Conservation (phyloP, 2,329 filamentous ascomycete genomes). For the Fragosphaeria purpurea region DNA sequence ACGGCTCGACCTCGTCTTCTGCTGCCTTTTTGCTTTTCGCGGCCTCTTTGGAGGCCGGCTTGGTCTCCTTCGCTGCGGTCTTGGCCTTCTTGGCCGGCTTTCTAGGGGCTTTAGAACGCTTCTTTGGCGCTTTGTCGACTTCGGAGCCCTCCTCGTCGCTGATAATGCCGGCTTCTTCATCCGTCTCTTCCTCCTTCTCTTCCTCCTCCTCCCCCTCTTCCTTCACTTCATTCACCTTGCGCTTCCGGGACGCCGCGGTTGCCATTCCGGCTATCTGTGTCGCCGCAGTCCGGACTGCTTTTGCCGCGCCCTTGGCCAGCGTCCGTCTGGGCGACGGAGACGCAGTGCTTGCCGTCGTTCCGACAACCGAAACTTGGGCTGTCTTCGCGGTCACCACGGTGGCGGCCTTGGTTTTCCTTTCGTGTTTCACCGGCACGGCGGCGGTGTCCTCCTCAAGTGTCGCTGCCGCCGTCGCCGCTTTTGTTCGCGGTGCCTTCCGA, state of each 20-base stretch:
- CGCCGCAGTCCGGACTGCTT: neutral
- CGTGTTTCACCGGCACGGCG: neutral
- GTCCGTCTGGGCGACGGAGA: too few species aligned
- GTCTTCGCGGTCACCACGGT: neutral
- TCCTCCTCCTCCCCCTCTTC: too few species aligned
- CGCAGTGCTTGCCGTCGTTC: too few species aligned
- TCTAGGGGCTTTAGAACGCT: neutral
- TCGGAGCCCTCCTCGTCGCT: conserved; percentile 23
- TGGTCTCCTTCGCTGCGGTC: conserved; percentile 28
- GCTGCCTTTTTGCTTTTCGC: conserved; percentile 21
- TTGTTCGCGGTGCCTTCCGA: neutral
- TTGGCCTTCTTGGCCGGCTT: conserved; percentile 29
- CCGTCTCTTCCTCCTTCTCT: conserved; percentile 4
- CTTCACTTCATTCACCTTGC: conserved; percentile 3
- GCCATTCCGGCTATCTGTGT: neutral
- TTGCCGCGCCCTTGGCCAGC: neutral
- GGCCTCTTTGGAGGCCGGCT: too few species aligned
- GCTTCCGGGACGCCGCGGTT: conserved; percentile 4
- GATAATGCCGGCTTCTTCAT: conserved; percentile 14
- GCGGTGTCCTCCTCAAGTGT: neutral
- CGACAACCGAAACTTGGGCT: neutral
- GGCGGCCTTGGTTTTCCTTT: neutral
- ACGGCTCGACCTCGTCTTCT: conserved; percentile 36
- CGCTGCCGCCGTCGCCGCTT: neutral
- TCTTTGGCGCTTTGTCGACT: conserved; percentile 7